These are phyloP conservation scores for Phytophthora nicotianae DNA, from an alignment of 352 stramenopile genomes.

Conservation along the genomic window DNA sequence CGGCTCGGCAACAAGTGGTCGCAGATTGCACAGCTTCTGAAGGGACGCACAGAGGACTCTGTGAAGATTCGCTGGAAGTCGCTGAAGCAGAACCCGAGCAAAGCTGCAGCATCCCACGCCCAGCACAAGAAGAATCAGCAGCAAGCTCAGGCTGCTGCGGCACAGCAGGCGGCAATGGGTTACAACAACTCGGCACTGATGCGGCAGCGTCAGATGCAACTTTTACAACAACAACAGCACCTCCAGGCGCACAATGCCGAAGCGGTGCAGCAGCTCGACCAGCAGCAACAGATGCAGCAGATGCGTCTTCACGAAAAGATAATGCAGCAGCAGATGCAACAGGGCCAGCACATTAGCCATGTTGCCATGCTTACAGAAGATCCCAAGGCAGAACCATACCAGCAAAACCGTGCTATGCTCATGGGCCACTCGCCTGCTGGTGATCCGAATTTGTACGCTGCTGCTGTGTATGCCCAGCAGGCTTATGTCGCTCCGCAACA, in stretches of 20 bases:
- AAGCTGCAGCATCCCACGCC: conserved; percentile 73
- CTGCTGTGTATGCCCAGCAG: conserved; percentile 39
- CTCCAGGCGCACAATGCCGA: conserved; percentile 67
- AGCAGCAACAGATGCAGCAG: conserved; percentile 79
- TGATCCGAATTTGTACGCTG: conserved; percentile 42
- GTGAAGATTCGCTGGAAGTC: conserved; percentile 95
- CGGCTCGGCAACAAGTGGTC: conserved; percentile 96
- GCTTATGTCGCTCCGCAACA: conserved; percentile 37
- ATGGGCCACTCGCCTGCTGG: conserved; percentile 39
- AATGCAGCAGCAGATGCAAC: conserved; percentile 73
- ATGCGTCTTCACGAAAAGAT: conserved; percentile 70
- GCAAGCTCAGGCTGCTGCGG: conserved; percentile 45
- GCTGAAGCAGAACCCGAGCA: conserved; percentile 85
- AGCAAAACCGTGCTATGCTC: conserved; percentile 31
- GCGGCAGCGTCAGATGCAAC: conserved; percentile 68
- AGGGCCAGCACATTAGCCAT: conserved; percentile 56
- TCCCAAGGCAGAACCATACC: conserved; percentile 47
- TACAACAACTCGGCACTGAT: conserved; percentile 72
- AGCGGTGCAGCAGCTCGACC: conserved; percentile 65
- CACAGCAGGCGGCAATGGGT: conserved; percentile 50
- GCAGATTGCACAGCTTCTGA: conserved; percentile 94
- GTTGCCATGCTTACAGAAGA: conserved; percentile 45
- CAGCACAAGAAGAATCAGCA: conserved; percentile 85
- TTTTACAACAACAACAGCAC: conserved; percentile 77
- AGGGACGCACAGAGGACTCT: conserved; percentile 92